phyloP scores from a whole-genome alignment of 768 basidiomycete species.

The Thelephora ganbajun region DNA sequence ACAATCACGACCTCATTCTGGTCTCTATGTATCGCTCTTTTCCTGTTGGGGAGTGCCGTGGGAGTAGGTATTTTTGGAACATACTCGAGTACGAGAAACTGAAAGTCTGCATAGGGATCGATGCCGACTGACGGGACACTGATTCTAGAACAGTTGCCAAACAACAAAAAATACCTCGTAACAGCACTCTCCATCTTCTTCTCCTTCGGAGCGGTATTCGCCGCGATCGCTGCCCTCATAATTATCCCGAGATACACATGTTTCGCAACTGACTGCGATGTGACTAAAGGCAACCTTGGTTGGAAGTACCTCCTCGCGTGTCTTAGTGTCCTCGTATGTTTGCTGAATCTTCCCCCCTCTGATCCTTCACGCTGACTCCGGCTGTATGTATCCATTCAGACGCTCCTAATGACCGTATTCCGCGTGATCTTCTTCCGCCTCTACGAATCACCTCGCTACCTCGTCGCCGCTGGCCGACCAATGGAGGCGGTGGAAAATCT shows the following conservation, averaged over 20 bases:
- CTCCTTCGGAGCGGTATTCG: conserved; percentile 79
- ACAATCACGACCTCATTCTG: conserved; percentile 60
- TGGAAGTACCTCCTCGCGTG: conserved; percentile 78
- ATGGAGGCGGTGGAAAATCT: conserved; percentile 77
- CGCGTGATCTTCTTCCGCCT: conserved; percentile 85
- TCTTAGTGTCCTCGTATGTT: conserved; percentile 69
- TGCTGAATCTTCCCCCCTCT: background rate
- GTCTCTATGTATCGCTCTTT: conserved; percentile 61
- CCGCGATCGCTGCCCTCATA: conserved; percentile 66
- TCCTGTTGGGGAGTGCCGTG: conserved; percentile 85
- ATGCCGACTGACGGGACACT: conserved; percentile 97
- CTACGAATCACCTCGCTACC: conserved; percentile 88
- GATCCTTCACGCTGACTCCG: conserved; percentile 3
- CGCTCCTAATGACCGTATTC: conserved; percentile 71
- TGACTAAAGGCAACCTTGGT: conserved; percentile 59
- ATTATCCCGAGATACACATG: conserved; percentile 41
- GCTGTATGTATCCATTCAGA: conserved; percentile 32
- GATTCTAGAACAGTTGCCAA: conserved; percentile 84
- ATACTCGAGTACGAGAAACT: background rate
- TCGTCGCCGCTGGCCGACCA: conserved; percentile 78
- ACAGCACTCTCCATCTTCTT: conserved; percentile 93
- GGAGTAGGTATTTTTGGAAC: conserved; percentile 42
- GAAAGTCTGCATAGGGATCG: conserved; percentile 41
- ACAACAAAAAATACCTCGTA: conserved; percentile 82
- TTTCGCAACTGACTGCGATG: conserved; percentile 35